Base-by-base conservation (phyloP, 768 basidiomycete genomes). In the Tremella mesenterica region DNA sequence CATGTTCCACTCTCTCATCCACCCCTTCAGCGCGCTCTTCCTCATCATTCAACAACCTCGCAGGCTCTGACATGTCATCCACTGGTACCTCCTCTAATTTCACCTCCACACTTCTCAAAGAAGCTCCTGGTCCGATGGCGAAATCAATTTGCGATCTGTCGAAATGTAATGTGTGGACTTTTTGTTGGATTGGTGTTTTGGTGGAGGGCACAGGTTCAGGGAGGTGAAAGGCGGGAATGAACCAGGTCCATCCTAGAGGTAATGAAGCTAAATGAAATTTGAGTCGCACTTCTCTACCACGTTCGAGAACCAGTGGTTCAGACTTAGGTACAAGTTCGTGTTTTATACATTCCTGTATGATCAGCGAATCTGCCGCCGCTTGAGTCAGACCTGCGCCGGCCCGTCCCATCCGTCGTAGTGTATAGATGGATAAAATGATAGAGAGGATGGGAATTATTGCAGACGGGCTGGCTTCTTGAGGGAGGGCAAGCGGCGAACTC, bases 181-280 rank as follows among this genome's bases (percentile, higher is more conserved):
- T 26, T 23, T 25, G 36, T 8, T 26, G 21, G 7, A 20, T 26
- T 18, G 12, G 12, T 12, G 34, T 12, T n/a, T 46, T 26, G 4
- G 44, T 23, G 20, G 21, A 23, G 1, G 73, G 65, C 3, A 77
- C 75, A 31, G 79, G 76, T 39, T 80, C 77, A 1, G 80, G 76
- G 76, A 88, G 80, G 65, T 90, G 86, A 75, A 90, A 90, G 0
- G 82, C 77, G 0, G 88, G 88, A 54, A 91, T 81, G 65, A 90
- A 78, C 88, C 88, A 90, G 46, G 83, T 67, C 88, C 88, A 91
- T 28, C 85, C 83, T 70, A 91, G 81, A 61, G 84, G 81, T 0
- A 88, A 77, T 79, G 88, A 65, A 0, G 54, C 56, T 14, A 62
- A 55, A 54, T 72, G 64, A 33, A 60, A 56, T 52, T 60, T 63